Conservation (phyloP, 2,329 filamentous ascomycete genomes). For the Rhynchosporium agropyri region DNA sequence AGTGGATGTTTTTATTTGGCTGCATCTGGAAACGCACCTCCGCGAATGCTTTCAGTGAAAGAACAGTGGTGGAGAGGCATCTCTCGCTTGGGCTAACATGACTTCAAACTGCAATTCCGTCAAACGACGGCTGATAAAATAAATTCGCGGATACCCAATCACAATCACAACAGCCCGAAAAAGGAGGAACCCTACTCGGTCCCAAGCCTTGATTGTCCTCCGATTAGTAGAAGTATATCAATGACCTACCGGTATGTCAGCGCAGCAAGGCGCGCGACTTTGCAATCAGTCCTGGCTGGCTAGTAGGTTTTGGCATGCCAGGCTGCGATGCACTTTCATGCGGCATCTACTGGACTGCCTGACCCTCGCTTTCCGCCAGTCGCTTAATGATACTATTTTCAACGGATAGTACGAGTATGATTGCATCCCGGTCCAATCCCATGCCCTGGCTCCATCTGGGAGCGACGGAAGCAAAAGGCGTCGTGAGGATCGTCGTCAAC, state of each 20-base stretch:
- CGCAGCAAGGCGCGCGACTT: neutral
- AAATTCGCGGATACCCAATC: conserved; percentile 17
- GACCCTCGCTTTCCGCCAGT: conserved; percentile 10
- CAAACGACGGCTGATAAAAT: conserved; percentile 18
- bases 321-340: conserved; percentile 7
- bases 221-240: too few species aligned
- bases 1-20: neutral
- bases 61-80: conserved; percentile 11
- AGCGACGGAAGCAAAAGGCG: conserved; percentile 22
- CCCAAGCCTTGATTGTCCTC: too few species aligned
- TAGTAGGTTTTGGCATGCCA: conserved; percentile 14
- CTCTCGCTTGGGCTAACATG: conserved; percentile 14
- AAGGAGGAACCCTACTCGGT: neutral
- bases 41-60: conserved; percentile 13
- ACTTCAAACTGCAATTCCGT: conserved; percentile 19
- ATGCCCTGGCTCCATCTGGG: conserved; percentile 24
- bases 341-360: conserved; percentile 7
- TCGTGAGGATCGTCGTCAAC: conserved; percentile 27
- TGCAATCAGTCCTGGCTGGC: conserved; percentile 3
- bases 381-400: conserved; percentile 12
- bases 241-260: too few species aligned
- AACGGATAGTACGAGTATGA: conserved; percentile 9
- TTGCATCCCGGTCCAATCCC: conserved; percentile 12
- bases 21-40: neutral
- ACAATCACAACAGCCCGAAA: conserved; percentile 1